phyloP scores from a whole-genome alignment of 2,329 filamentous ascomycete species.

The Fulvia fulva region DNA sequence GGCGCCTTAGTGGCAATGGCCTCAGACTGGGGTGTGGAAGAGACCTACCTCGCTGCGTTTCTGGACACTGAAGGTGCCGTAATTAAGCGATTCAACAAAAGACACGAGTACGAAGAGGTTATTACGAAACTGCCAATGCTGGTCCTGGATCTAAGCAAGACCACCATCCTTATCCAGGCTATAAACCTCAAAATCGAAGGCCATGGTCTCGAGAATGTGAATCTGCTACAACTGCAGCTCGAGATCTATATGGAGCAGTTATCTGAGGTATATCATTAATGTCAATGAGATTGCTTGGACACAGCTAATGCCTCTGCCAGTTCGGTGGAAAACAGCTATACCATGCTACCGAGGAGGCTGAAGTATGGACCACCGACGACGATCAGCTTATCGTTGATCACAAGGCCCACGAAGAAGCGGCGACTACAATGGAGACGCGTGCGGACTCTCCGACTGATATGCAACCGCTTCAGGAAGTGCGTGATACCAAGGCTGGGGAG shows the following conservation, averaged over 20 bases:
- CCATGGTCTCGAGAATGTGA: slow-evolving; percentile 2
- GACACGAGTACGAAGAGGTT: neutral
- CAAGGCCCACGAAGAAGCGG: neutral
- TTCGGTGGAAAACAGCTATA: neutral
- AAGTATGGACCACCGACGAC: neutral
- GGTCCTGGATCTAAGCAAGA: neutral
- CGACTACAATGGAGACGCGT: neutral
- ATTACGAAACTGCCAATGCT: neutral
- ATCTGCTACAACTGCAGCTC: slow-evolving; percentile 9
- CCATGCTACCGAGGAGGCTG: neutral
- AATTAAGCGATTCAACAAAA: neutral
- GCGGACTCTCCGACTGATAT: neutral
- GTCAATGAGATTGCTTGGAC: neutral
- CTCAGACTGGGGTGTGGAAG: slow-evolving; percentile 4
- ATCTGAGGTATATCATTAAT: neutral
- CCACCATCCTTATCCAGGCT: neutral
- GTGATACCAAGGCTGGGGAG: neutral
- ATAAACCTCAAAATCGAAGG: neutral
- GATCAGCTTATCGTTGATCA: too few species aligned
- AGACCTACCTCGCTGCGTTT: neutral
- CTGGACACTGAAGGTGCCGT: slow-evolving; percentile 5
- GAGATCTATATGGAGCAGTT: slow-evolving; percentile 4
- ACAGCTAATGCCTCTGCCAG: neutral
- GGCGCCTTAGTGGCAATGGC: slow-evolving; percentile 3
- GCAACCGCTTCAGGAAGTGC: neutral